Percentiles rank a stretch among this genome's conserved stretches.
phyloP scores from a whole-genome alignment of 2,329 filamentous ascomycete genomes.

The Pyricularia sp. region DNA sequence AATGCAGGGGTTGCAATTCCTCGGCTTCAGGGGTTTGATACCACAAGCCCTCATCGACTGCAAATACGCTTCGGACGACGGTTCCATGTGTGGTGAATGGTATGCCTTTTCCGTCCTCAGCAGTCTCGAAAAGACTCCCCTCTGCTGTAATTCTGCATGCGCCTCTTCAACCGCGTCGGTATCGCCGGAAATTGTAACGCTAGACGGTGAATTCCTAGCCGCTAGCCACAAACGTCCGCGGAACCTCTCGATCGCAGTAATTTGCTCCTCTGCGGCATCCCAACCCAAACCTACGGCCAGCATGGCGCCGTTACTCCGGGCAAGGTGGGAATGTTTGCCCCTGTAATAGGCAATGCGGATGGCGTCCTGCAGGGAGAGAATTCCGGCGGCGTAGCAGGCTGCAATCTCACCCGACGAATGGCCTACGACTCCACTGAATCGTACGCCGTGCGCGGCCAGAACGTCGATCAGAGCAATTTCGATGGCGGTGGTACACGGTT shows the following conservation, averaged over 20 bases:
- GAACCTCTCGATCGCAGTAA: neutral
- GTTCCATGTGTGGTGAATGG: slow-evolving; percentile 14
- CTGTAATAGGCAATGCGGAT: slow-evolving; percentile 12
- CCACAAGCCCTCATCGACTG: neutral
- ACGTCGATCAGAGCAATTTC: slow-evolving; percentile 29
- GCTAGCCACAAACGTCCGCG: neutral
- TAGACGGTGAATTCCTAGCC: slow-evolving; percentile 9
- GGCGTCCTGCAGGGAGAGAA: slow-evolving; percentile 10
- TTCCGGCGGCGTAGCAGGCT: slow-evolving; percentile 27
- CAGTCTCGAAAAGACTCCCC: slow-evolving; percentile 7
- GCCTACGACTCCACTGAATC: slow-evolving; percentile 22
- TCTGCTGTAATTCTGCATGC: slow-evolving; percentile 8
- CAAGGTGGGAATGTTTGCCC: slow-evolving; percentile 1
- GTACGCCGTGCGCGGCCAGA: slow-evolving; percentile 18
- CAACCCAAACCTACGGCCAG: slow-evolving; percentile 26
- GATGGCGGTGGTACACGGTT: slow-evolving; percentile 22
- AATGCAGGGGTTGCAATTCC: slow-evolving; percentile 12
- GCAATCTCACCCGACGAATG: slow-evolving; percentile 32
- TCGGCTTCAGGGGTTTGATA: slow-evolving; percentile 21
- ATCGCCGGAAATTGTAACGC: slow-evolving; percentile 30
- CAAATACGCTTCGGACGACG: neutral
- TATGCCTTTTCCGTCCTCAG: slow-evolving; percentile 14
- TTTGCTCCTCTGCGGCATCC: neutral
- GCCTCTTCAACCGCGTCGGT: slow-evolving; percentile 7
- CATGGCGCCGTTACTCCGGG: slow-evolving; percentile 14